phyloP scores from a whole-genome alignment of 805 yeast species.

The Limtongia smithiae region DNA sequence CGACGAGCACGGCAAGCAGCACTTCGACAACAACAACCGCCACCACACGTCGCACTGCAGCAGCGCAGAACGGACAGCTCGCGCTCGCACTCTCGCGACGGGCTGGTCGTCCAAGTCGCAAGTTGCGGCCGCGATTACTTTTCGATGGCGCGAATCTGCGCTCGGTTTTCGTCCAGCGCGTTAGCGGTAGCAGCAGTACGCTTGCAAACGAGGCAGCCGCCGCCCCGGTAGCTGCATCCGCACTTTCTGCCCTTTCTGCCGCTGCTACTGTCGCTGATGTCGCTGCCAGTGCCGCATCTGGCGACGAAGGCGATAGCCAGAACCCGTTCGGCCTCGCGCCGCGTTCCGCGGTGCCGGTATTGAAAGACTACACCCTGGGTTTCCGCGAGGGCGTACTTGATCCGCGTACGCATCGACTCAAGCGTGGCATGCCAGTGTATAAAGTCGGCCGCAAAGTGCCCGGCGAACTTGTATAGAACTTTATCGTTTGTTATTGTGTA shows the following conservation, averaged over 20 bases:
- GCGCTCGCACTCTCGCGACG: not conserved
- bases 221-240: too few species aligned
- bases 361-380: conserved; percentile 17
- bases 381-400: conserved; percentile 25
- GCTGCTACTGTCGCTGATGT: too few species aligned
- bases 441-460: conserved; percentile 26
- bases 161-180: conserved; percentile 17
- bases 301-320: not conserved
- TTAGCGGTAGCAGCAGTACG: conserved; percentile 2
- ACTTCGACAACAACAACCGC: not conserved
- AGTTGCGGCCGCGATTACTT: conserved; percentile 3
- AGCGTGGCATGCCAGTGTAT: conserved; percentile 16
- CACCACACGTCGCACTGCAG: too few species aligned
- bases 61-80: too few species aligned
- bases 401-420: conserved; percentile 15
- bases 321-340: conserved; percentile 20
- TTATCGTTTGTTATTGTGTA: too few species aligned
- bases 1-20: too few species aligned
- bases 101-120: conserved; percentile 9
- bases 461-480: conserved; percentile 4
- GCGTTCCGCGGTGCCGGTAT: conserved; percentile 18
- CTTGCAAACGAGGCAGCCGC: too few species aligned
- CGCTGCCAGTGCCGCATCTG: too few species aligned
- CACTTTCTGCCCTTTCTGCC: too few species aligned
- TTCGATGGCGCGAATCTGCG: conserved; percentile 19